Percentiles rank a stretch among this genome's conserved stretches.
Conservation (phyloP, 768 basidiomycete genomes). For the Amanita molliuscula region DNA sequence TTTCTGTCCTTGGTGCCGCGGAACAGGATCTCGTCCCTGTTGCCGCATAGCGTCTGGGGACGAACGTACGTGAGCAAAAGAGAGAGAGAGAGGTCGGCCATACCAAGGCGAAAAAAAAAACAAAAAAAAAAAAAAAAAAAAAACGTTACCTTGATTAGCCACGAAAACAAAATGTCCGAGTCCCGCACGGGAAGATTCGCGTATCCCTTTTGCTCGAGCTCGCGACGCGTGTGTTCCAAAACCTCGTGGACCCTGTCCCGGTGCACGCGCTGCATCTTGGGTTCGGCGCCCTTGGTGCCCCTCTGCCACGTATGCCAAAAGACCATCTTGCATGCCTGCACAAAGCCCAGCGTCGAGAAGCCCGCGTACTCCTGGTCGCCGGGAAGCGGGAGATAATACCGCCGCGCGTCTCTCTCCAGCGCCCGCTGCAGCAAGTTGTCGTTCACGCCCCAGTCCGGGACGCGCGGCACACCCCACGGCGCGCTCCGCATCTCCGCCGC, state of each 20-base stretch:
- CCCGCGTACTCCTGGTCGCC: neutral
- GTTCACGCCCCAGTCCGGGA: slow-evolving; percentile 21
- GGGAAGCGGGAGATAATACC: slow-evolving; percentile 3
- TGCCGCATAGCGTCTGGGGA: neutral
- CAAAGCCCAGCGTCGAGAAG: neutral
- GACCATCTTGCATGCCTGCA: neutral
- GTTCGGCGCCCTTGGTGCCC: neutral
- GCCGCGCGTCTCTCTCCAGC: slow-evolving; percentile 13
- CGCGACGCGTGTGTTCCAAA: neutral
- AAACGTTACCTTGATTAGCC: neutral
- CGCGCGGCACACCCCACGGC: slow-evolving; percentile 25
- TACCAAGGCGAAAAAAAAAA: neutral
- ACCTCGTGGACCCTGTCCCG: neutral
- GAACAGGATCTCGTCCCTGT: neutral
- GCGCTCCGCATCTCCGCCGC: slow-evolving; percentile 26
- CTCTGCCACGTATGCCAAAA: slow-evolving; percentile 1
- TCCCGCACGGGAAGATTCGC: neutral
- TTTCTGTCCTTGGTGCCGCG: neutral
- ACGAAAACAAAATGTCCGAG: neutral
- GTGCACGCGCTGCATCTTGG: neutral
- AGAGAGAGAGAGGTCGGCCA: too few species aligned
- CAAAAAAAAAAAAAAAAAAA: too few species aligned
- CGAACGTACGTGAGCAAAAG: neutral
- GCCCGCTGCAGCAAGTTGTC: slow-evolving; percentile 22
- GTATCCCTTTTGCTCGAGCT: neutral